These are phyloP conservation scores for Aureobasidium musti DNA, from an alignment of 2,329 filamentous ascomycete genomes.

Conservation along the genomic window DNA sequence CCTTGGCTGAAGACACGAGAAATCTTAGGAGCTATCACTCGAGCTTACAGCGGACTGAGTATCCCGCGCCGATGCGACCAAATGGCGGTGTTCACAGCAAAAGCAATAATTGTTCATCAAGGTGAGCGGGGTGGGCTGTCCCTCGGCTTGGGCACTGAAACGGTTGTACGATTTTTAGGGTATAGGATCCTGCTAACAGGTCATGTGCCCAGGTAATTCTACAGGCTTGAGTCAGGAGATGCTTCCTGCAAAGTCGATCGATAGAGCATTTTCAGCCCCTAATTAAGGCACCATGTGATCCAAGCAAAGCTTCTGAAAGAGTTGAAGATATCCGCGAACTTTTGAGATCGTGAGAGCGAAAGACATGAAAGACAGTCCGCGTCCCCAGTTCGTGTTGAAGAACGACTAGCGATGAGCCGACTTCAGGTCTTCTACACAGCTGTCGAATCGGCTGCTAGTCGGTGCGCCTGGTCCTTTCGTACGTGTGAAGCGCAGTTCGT, in stretches of 20 bases:
- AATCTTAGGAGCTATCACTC: not conserved
- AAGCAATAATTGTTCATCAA: not conserved
- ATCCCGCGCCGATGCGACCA: no score
- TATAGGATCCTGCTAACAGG: not conserved
- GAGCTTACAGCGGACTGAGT: not conserved
- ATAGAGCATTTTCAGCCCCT: not conserved
- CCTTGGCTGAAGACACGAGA: no score
- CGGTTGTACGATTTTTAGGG: not conserved
- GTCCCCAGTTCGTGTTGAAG: not conserved
- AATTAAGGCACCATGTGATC: not conserved
- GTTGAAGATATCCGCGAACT: not conserved
- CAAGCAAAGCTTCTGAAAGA: not conserved
- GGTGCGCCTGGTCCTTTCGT: not conserved
- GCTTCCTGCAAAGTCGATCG: not conserved
- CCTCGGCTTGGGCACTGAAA: not conserved
- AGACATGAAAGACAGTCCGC: not conserved
- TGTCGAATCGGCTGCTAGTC: not conserved
- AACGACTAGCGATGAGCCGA: not conserved
- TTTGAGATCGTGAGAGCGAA: not conserved
- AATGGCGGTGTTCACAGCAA: not conserved
- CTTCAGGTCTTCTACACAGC: not conserved
- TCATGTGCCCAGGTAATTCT: not conserved
- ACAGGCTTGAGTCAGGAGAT: not conserved
- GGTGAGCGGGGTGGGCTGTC: not conserved
- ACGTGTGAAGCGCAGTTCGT: not conserved